Percentiles rank a stretch among this genome's conserved stretches.
These are phyloP conservation scores for Tulasnella sp. DNA, from an alignment of 768 basidiomycete genomes.

Conservation along the genomic window DNA sequence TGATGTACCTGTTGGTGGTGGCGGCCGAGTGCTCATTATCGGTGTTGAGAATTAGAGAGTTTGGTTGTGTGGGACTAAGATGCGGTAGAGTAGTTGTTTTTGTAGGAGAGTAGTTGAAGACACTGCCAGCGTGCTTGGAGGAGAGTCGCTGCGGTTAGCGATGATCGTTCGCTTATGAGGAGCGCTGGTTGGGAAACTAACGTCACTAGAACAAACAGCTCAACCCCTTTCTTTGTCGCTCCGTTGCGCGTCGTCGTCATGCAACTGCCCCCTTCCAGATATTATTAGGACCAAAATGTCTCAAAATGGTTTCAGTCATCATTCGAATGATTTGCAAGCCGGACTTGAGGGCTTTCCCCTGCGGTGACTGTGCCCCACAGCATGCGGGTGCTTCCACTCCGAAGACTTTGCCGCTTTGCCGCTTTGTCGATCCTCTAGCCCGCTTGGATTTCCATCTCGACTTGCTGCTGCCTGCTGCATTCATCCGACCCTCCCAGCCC, in stretches of 20 bases:
- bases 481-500: background rate
- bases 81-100: background rate
- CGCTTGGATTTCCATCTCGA: background rate
- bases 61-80: background rate
- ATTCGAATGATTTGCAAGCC: background rate
- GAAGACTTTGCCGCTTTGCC: background rate
- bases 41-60: background rate
- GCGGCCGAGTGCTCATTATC: background rate
- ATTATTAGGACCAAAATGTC: background rate
- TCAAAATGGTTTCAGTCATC: background rate
- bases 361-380: no score
- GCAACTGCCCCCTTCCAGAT: background rate
- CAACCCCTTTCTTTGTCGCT: background rate
- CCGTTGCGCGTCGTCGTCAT: background rate
- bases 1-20: constrained; percentile 13
- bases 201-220: background rate
- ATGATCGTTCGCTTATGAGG: background rate
- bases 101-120: background rate
- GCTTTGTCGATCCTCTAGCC: background rate
- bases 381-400: background rate
- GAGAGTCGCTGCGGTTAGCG: background rate
- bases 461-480: background rate
- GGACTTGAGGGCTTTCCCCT: background rate
- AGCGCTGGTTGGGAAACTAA: background rate
- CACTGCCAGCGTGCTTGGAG: constrained; percentile 17